A percentile compares a stretch with the other conserved stretches of the same genome.
Conservation (phyloP, 306 rosid genomes). For the Citrullus colocynthis region DNA sequence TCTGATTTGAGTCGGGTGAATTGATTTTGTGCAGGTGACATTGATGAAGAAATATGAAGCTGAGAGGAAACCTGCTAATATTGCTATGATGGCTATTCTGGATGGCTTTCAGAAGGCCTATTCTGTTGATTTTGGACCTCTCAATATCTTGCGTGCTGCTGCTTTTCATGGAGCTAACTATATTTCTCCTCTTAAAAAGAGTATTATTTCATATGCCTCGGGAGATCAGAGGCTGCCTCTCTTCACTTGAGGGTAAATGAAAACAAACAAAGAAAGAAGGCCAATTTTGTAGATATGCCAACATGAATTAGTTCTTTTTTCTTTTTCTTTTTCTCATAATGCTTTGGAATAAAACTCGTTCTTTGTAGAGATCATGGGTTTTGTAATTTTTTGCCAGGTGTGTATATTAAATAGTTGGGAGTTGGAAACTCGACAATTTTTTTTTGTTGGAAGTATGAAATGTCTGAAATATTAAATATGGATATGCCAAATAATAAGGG, state of each 20-base stretch:
- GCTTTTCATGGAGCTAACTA: conserved; percentile 59
- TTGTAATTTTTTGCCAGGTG: too few relatives aligned
- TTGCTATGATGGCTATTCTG: conserved; percentile 75
- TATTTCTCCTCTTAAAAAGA: conserved; percentile 66
- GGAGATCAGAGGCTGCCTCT: conserved; percentile 65
- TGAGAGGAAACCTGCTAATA: conserved; percentile 56
- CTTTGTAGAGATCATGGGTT: neutral
- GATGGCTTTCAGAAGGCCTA: conserved; percentile 86
- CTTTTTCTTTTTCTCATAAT: neutral
- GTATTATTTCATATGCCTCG: conserved; percentile 81
- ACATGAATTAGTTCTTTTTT: neutral
- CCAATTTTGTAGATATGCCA: neutral
- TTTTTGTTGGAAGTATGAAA: too few relatives aligned
- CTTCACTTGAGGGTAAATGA: conserved; percentile 27
- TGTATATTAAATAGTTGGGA: too few relatives aligned
- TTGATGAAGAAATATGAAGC: conserved; percentile 66
- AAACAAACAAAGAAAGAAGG: neutral
- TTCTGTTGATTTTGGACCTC: conserved; percentile 78
- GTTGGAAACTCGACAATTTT: too few relatives aligned
- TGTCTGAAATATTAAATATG: too few relatives aligned
- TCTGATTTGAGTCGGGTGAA: neutral
- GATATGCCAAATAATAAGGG: too few relatives aligned
- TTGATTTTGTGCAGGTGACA: conserved; percentile 33
- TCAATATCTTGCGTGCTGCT: conserved; percentile 60
- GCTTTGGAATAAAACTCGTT: neutral